phyloP scores from a whole-genome alignment of 1,284 basidiomycete genomes.

The Stereum hirsutum region DNA sequence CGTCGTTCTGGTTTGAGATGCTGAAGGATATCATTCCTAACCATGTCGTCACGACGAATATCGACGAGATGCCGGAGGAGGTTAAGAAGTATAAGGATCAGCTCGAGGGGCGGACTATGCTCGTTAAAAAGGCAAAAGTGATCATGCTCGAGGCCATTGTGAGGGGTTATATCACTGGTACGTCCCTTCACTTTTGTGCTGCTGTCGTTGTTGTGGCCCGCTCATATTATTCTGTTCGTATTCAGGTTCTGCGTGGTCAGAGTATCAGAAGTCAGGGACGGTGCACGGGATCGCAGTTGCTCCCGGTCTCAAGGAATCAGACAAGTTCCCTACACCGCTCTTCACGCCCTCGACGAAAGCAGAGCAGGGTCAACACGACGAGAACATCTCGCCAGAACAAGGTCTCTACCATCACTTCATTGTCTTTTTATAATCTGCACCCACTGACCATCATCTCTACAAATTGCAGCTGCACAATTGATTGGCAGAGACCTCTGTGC shows the following conservation, averaged over 20 bases:
- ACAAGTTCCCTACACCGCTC: slow-evolving; percentile 75
- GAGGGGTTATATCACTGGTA: slow-evolving; percentile 91
- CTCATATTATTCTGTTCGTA: neutral
- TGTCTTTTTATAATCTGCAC: neutral
- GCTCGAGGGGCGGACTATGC: slow-evolving; percentile 83
- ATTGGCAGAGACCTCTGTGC: slow-evolving; percentile 63
- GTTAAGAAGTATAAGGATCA: slow-evolving; percentile 62
- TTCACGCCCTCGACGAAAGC: slow-evolving; percentile 99
- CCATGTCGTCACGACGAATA: slow-evolving; percentile 72
- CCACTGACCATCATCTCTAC: neutral
- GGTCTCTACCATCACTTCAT: slow-evolving; percentile 46
- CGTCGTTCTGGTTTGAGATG: slow-evolving; percentile 92
- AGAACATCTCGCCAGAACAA: slow-evolving; percentile 23
- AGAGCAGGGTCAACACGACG: slow-evolving; percentile 55
- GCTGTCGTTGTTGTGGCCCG: neutral
- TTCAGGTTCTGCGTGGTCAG: slow-evolving; percentile 88
- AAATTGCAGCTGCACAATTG: slow-evolving; percentile 44
- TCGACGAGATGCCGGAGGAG: slow-evolving; percentile 70
- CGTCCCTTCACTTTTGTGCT: neutral
- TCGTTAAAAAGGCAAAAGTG: slow-evolving; percentile 86
- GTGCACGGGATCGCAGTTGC: slow-evolving; percentile 83
- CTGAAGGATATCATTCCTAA: slow-evolving; percentile 75
- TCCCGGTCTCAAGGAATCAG: slow-evolving; percentile 76
- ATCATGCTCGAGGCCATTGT: slow-evolving; percentile 97
- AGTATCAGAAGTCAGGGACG: slow-evolving; percentile 85